phyloP scores from a whole-genome alignment of 2,329 filamentous ascomycete species.

The Botrytis aclada region DNA sequence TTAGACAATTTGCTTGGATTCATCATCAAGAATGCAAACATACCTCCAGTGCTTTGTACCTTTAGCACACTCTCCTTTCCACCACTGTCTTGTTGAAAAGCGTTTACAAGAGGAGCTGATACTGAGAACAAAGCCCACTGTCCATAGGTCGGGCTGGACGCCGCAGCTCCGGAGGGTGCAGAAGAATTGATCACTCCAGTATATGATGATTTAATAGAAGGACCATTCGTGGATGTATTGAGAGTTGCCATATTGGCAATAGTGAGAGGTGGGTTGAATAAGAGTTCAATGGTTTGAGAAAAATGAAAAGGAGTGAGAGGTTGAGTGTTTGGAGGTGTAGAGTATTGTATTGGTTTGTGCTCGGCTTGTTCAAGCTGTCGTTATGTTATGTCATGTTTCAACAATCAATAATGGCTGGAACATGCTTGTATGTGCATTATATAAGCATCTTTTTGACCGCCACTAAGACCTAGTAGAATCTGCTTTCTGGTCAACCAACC shows the following conservation, averaged over 20 bases:
- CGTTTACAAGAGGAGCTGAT: slow-evolving; percentile 85
- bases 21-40: slow-evolving; percentile 8
- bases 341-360: slow-evolving; percentile 11
- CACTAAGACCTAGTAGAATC: slow-evolving; percentile 5
- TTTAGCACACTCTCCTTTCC: slow-evolving; percentile 93
- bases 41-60: slow-evolving; percentile 87
- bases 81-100: slow-evolving; percentile 78
- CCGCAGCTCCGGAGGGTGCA: slow-evolving; percentile 52
- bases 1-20: slow-evolving; percentile 11
- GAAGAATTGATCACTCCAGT: slow-evolving; percentile 63
- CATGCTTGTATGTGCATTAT: neutral
- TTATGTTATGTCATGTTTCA: slow-evolving; percentile 9
- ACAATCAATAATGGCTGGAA: slow-evolving; percentile 8
- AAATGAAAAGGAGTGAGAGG: neutral
- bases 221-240: slow-evolving; percentile 75
- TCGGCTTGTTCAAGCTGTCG: slow-evolving; percentile 16
- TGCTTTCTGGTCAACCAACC: slow-evolving; percentile 2
- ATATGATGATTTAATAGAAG: slow-evolving; percentile 82
- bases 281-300: neutral
- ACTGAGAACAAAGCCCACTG: slow-evolving; percentile 96
- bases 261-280: neutral
- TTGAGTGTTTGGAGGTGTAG: neutral
- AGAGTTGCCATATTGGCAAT: slow-evolving; percentile 65
- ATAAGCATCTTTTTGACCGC: slow-evolving; percentile 12
- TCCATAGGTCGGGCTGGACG: slow-evolving; percentile 74